A percentile compares a stretch with the other conserved stretches of the same genome.
Evolutionary conservation across 73 alveolate species (phyloP).

Genomic region (Paramecium sexaurelia): DNA sequence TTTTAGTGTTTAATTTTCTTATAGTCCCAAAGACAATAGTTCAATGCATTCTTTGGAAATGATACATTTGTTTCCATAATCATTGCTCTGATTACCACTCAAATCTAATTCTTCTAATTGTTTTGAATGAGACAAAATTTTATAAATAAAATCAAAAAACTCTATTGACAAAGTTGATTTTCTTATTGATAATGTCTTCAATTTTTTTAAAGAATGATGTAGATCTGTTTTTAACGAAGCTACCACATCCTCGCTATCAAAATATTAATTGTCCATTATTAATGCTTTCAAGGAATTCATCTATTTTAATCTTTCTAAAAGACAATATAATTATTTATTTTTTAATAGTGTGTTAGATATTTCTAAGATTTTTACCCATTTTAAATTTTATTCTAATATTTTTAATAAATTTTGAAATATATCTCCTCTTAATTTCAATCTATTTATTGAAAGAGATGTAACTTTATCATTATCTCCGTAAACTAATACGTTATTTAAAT

Average conservation of each 20-base stretch:
- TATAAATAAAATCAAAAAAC: not conserved
- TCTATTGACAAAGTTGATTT: not conserved
- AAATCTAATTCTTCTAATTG: slow-evolving; percentile 4
- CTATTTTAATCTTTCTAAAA: not conserved
- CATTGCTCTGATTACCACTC: not conserved
- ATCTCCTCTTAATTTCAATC: not conserved
- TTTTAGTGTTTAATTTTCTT: not conserved
- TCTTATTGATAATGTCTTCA: not conserved
- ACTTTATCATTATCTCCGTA: not conserved
- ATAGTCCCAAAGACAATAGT: not conserved
- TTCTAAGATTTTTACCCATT: not conserved
- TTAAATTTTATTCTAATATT: not conserved
- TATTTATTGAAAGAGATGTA: not conserved
- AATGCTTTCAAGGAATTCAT: not conserved
- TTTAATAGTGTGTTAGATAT: not conserved
- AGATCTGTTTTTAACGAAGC: not conserved
- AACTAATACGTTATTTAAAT: not conserved
- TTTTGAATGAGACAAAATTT: not conserved
- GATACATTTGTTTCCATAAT: not conserved
- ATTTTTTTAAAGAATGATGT: not conserved
- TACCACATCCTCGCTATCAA: not conserved
- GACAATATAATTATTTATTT: not conserved
- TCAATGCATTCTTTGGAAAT: not conserved
- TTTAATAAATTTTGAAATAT: not conserved
- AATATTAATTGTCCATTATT: not conserved